Conservation (phyloP, 2,329 filamentous ascomycete species). For the Trichoderma cornu-damae region DNA sequence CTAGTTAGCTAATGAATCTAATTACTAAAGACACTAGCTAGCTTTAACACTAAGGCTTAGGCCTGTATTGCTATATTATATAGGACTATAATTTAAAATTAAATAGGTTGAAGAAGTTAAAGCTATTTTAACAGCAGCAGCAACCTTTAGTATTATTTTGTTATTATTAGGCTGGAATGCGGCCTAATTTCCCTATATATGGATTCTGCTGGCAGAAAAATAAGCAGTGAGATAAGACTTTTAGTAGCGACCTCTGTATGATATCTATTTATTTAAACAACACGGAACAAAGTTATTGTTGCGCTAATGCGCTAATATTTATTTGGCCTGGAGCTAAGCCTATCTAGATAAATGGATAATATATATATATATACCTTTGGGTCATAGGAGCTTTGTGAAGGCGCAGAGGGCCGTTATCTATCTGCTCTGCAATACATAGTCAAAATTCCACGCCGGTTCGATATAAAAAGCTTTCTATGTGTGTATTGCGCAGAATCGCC, state of each 20-base stretch:
- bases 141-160: neutral
- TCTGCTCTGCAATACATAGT: neutral
- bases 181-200: neutral
- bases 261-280: constrained; percentile 20
- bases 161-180: neutral
- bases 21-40: neutral
- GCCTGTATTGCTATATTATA: neutral
- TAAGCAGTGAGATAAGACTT: constrained; percentile 36
- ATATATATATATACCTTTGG: too few relatives aligned
- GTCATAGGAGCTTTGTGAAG: neutral
- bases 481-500: neutral
- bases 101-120: neutral
- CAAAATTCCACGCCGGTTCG: neutral
- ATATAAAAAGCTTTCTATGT: neutral
- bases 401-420: neutral
- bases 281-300: constrained; percentile 17
- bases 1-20: neutral
- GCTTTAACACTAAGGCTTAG: neutral
- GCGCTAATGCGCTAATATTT: too few relatives aligned
- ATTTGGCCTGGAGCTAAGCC: too few relatives aligned
- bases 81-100: neutral
- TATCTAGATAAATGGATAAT: too few relatives aligned
- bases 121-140: neutral
- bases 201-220: neutral
- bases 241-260: constrained; percentile 31